Conservation (phyloP, 2,329 filamentous ascomycete genomes). For the Fusarium lyarnte region DNA sequence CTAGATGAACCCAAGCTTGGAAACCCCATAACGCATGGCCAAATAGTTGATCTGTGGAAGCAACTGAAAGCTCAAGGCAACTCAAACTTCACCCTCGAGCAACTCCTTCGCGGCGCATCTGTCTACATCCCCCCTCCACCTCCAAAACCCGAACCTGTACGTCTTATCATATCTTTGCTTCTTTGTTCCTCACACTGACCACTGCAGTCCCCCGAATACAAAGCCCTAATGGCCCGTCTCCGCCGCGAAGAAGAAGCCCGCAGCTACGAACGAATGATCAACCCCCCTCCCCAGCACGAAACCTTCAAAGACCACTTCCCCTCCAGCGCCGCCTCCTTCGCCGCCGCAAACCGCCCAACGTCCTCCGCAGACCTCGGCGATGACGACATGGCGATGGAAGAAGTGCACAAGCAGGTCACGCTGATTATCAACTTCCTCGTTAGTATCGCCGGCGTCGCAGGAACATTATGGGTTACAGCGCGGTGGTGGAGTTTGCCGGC, state of each 20-base stretch:
- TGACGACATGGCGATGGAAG: slow-evolving; percentile 74
- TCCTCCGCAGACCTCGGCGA: slow-evolving; percentile 60
- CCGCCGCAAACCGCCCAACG: slow-evolving; percentile 61
- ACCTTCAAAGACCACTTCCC: slow-evolving; percentile 70
- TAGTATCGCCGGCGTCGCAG: slow-evolving; percentile 82
- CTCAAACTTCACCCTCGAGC: slow-evolving; percentile 66
- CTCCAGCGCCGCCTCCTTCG: slow-evolving; percentile 63
- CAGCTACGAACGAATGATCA: slow-evolving; percentile 83
- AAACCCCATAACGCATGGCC: slow-evolving; percentile 75
- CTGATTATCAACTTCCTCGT: slow-evolving; percentile 91
- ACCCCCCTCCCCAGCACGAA: slow-evolving; percentile 64
- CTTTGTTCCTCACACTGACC: background rate
- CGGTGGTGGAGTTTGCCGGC: slow-evolving; percentile 79
- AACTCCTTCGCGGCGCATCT: slow-evolving; percentile 74
- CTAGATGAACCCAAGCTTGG: slow-evolving; percentile 64
- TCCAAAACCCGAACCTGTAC: slow-evolving; percentile 79
- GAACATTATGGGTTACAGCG: slow-evolving; percentile 80
- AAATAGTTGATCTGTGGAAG: slow-evolving; percentile 72
- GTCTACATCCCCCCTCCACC: slow-evolving; percentile 84
- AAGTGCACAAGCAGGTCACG: slow-evolving; percentile 82
- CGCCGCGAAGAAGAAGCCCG: slow-evolving; percentile 84
- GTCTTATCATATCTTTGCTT: slow-evolving; percentile 47
- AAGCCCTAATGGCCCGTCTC: slow-evolving; percentile 85
- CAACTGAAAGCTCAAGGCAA: slow-evolving; percentile 53
- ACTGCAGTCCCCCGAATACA: slow-evolving; percentile 78